Evolutionary conservation across 495 filamentous ascomycete species (phyloP).

Genomic region (Podospora pseudoanserina): DNA sequence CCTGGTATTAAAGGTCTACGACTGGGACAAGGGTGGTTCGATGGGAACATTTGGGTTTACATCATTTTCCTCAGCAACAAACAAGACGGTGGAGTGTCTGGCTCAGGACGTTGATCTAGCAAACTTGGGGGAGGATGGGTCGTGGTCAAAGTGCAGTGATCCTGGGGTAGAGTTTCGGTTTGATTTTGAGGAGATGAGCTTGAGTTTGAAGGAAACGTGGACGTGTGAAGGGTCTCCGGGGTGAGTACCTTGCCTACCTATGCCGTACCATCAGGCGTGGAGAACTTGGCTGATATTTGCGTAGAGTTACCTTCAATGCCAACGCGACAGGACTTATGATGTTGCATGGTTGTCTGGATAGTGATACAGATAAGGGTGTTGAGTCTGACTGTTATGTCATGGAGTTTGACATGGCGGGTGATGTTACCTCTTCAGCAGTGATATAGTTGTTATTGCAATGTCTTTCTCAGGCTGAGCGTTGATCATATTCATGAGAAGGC

Average conservation of each 20-base stretch:
- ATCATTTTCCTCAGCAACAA: constrained; percentile 26
- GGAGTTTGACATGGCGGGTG: constrained; percentile 27
- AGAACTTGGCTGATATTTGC: constrained; percentile 11
- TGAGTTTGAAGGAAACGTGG: constrained; percentile 27
- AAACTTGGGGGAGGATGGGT: constrained; percentile 15
- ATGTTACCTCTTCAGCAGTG: constrained; percentile 16
- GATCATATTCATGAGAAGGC: too few species aligned
- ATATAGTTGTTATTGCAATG: constrained; percentile 3
- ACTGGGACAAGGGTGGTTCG: constrained; percentile 27
- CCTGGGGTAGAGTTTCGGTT: constrained; percentile 27
- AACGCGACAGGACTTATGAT: constrained; percentile 24
- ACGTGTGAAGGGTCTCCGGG: constrained; percentile 23
- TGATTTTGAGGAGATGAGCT: constrained; percentile 20
- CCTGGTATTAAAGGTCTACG: constrained; percentile 24
- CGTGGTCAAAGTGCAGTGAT: constrained; percentile 23
- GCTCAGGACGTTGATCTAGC: constrained; percentile 25
- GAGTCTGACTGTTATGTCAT: constrained; percentile 28
- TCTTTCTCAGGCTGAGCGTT: too few species aligned
- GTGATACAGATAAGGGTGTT: constrained; percentile 21
- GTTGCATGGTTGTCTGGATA: constrained; percentile 26
- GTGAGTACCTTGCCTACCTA: constrained; percentile 12
- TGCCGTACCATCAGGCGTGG: neutral
- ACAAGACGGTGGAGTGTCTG: constrained; percentile 25
- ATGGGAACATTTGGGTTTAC: constrained; percentile 28
- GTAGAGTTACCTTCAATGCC: constrained; percentile 21